phyloP scores from a whole-genome alignment of 2,329 filamentous ascomycete genomes.

The Triangularia verruculosa region DNA sequence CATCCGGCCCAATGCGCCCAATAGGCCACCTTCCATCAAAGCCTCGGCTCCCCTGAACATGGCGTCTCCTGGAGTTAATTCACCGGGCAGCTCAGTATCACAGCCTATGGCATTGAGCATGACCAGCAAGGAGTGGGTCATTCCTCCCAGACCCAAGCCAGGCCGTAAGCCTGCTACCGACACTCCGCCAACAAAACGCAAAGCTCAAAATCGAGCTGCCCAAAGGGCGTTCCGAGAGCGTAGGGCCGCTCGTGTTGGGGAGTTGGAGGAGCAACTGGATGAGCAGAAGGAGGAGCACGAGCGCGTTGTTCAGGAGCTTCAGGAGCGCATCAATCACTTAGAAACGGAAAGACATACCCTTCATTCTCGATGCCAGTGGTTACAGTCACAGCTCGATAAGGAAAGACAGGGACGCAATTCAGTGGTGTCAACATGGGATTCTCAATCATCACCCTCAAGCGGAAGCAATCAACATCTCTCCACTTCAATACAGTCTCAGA shows the following conservation, averaged over 20 bases:
- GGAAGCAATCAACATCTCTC: slow-evolving; percentile 11
- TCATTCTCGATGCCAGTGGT: slow-evolving; percentile 56
- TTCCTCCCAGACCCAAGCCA: slow-evolving; percentile 81
- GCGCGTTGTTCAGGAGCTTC: slow-evolving; percentile 55
- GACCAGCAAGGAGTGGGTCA: slow-evolving; percentile 81
- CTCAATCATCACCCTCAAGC: not conserved
- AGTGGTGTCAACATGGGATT: slow-evolving; percentile 17
- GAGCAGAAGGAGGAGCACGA: slow-evolving; percentile 57
- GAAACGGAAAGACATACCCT: slow-evolving; percentile 67
- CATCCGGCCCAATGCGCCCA: slow-evolving; percentile 27
- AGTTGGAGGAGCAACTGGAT: slow-evolving; percentile 65
- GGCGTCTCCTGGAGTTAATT: slow-evolving; percentile 48
- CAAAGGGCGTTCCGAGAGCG: slow-evolving; percentile 89
- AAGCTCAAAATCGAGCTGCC: slow-evolving; percentile 89
- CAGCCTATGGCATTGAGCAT: slow-evolving; percentile 47
- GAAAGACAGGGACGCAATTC: slow-evolving; percentile 47
- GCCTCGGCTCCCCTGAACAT: slow-evolving; percentile 34
- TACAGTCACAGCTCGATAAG: slow-evolving; percentile 62
- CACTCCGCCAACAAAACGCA: slow-evolving; percentile 87
- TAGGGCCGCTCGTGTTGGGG: slow-evolving; percentile 78
- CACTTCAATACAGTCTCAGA: slow-evolving; percentile 11
- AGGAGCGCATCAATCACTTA: slow-evolving; percentile 55
- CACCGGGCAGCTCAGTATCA: slow-evolving; percentile 39
- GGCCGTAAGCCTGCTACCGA: slow-evolving; percentile 92
- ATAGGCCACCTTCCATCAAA: slow-evolving; percentile 15